These are phyloP conservation scores for Verticillium longisporum DNA, from an alignment of 2,329 filamentous ascomycete genomes.

Conservation along the genomic window DNA sequence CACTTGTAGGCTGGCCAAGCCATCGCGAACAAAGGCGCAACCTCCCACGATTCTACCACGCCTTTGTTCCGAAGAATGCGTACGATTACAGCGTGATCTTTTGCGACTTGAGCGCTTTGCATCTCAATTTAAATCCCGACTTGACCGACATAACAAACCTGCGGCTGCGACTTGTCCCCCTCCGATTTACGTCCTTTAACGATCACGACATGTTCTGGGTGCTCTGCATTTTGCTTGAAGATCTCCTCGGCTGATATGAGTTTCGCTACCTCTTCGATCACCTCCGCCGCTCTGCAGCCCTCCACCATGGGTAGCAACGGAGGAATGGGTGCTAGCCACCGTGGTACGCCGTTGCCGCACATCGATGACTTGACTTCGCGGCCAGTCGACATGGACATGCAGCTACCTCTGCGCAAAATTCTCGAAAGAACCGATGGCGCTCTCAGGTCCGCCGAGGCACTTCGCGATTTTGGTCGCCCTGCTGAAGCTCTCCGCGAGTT, in stretches of 20 bases:
- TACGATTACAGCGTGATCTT: not conserved
- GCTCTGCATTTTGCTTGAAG: not conserved
- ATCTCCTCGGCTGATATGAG: not conserved
- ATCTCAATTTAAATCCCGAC: not conserved
- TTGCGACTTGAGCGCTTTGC: not conserved
- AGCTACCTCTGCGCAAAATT: conserved; percentile 45
- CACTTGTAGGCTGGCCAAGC: not conserved
- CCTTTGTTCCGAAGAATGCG: not conserved
- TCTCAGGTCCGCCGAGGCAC: conserved; percentile 53
- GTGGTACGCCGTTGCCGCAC: conserved; percentile 37
- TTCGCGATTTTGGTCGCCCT: conserved; percentile 56
- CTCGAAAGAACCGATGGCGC: conserved; percentile 45
- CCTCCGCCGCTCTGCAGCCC: not conserved
- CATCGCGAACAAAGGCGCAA: not conserved
- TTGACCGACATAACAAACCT: not conserved
- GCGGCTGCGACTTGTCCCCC: not conserved
- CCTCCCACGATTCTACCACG: not conserved
- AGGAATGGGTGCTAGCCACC: conserved; percentile 11
- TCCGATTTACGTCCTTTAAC: not conserved
- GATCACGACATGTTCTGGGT: not conserved
- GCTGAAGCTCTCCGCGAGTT: conserved; percentile 80
- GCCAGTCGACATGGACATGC: conserved; percentile 36
- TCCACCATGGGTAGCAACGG: not conserved
- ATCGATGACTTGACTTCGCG: conserved; percentile 45
- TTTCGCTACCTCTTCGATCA: not conserved